Conservation (phyloP, 768 basidiomycete genomes). For the Boletus reticulatus region DNA sequence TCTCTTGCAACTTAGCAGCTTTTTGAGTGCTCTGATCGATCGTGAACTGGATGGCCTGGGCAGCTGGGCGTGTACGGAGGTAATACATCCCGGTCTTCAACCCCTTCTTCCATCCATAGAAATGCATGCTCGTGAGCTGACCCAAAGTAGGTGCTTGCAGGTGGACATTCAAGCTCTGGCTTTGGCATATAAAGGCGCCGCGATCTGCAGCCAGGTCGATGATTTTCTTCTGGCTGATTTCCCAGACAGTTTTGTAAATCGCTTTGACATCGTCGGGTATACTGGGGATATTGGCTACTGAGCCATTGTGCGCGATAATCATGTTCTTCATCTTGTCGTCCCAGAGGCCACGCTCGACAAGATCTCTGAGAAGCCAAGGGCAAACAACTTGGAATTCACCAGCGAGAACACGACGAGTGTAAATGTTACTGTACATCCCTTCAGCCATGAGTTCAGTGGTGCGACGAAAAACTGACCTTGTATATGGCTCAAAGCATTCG, state of each 20-base stretch:
- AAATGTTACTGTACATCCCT: slow-evolving; percentile 75
- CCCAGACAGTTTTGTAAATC: slow-evolving; percentile 99
- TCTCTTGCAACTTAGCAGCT: slow-evolving; percentile 38
- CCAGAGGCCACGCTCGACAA: slow-evolving; percentile 94
- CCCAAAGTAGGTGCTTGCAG: slow-evolving; percentile 84
- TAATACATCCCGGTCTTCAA: slow-evolving; percentile 99
- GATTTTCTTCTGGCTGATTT: slow-evolving; percentile 97
- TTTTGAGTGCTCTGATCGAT: slow-evolving; percentile 81
- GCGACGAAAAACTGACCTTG: slow-evolving; percentile 52
- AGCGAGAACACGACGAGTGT: slow-evolving; percentile 97
- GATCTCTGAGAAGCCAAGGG: slow-evolving; percentile 98
- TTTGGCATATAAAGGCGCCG: slow-evolving; percentile 96
- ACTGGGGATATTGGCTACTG: slow-evolving; percentile 79
- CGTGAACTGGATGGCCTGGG: slow-evolving; percentile 97
- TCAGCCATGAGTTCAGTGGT: slow-evolving; percentile 5
- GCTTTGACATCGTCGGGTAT: slow-evolving; percentile 93
- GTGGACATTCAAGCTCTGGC: slow-evolving; percentile 93
- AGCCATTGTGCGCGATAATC: slow-evolving; percentile 96
- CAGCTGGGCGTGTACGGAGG: slow-evolving; percentile 90
- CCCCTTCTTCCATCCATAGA: slow-evolving; percentile 99
- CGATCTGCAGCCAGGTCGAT: slow-evolving; percentile 99
- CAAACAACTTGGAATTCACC: slow-evolving; percentile 99
- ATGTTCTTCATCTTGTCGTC: slow-evolving; percentile 99
- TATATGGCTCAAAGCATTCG: slow-evolving; percentile 99
- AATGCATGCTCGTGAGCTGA: slow-evolving; percentile 95